Conservation (phyloP, 352 stramenopile genomes). For the Phytophthora crassamura region DNA sequence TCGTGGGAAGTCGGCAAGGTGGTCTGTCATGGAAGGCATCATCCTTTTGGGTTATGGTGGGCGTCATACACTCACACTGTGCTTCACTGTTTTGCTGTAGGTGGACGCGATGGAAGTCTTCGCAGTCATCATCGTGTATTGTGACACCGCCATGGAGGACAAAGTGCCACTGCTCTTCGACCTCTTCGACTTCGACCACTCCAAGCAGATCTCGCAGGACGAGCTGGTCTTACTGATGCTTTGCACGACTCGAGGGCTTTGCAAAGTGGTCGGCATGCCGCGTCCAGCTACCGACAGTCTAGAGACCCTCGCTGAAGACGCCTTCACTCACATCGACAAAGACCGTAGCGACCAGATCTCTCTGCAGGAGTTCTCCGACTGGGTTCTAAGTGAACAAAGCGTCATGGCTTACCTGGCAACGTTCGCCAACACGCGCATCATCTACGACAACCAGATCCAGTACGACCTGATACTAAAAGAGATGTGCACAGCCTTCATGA, state of each 20-base stretch:
- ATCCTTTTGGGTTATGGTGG: too few species aligned
- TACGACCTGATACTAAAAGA: slow-evolving; percentile 71
- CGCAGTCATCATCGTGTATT: slow-evolving; percentile 79
- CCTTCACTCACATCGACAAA: slow-evolving; percentile 64
- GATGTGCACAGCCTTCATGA: slow-evolving; percentile 57
- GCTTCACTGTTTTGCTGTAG: slow-evolving; percentile 24
- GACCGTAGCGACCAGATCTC: slow-evolving; percentile 69
- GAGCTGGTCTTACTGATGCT: slow-evolving; percentile 80
- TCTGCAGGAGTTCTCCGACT: slow-evolving; percentile 64
- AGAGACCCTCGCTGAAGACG: slow-evolving; percentile 52
- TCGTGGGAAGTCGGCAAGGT: slow-evolving; percentile 68
- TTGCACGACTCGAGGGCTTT: slow-evolving; percentile 74
- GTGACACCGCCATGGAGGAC: slow-evolving; percentile 61
- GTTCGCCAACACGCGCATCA: slow-evolving; percentile 67
- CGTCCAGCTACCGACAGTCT: slow-evolving; percentile 57
- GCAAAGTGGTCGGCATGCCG: slow-evolving; percentile 68
- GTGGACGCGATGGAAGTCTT: slow-evolving; percentile 83
- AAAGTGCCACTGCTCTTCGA: slow-evolving; percentile 80
- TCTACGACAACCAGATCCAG: slow-evolving; percentile 72
- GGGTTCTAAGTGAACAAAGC: slow-evolving; percentile 57
- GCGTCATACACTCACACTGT: not conserved
- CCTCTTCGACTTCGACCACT: slow-evolving; percentile 86
- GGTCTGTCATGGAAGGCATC: too few species aligned
- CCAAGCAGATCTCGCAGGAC: slow-evolving; percentile 64
- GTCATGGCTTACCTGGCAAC: slow-evolving; percentile 62